Evolutionary conservation across 2,329 filamentous ascomycete genomes (phyloP).

Genomic region (Aspergillus novoparasiticus): DNA sequence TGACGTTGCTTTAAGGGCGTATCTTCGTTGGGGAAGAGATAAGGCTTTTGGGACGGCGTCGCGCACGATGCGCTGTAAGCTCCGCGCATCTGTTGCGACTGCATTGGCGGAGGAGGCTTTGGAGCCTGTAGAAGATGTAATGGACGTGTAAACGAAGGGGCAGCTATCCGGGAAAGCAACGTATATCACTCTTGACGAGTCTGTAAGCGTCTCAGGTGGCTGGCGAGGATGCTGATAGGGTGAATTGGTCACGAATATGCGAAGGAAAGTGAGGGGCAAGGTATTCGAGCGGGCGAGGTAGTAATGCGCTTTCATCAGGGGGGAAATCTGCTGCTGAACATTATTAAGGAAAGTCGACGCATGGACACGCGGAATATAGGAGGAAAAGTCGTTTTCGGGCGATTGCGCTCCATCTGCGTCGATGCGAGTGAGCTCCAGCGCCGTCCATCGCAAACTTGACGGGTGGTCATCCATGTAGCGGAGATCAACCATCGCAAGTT

Average conservation of each 20-base stretch:
- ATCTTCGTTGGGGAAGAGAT: constrained; percentile 72
- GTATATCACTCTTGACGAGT: constrained; percentile 72
- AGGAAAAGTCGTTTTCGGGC: constrained; percentile 35
- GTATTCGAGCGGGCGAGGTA: constrained; percentile 72
- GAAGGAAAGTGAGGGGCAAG: constrained; percentile 68
- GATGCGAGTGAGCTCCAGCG: constrained; percentile 48
- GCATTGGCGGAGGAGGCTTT: constrained; percentile 27
- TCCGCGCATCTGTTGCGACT: constrained; percentile 13
- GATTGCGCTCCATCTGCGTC: constrained; percentile 24
- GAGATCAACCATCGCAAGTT: constrained; percentile 58
- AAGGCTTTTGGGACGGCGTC: constrained; percentile 82
- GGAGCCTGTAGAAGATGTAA: constrained; percentile 45
- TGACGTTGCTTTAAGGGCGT: constrained; percentile 67
- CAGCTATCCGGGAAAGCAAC: constrained; percentile 81
- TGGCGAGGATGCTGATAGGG: constrained; percentile 67
- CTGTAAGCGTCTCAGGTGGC: constrained; percentile 47
- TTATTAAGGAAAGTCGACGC: constrained; percentile 77
- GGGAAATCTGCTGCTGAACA: constrained; percentile 72
- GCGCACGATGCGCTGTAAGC: constrained; percentile 68
- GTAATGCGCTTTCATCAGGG: constrained; percentile 82
- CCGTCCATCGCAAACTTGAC: constrained; percentile 55
- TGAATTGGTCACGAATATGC: constrained; percentile 77
- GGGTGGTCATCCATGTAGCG: constrained; percentile 58
- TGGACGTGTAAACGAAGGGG: constrained; percentile 70
- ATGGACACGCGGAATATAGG: constrained; percentile 69